Conservation (phyloP, 1,284 basidiomycete species). For the Apiotrichum siamense region DNA sequence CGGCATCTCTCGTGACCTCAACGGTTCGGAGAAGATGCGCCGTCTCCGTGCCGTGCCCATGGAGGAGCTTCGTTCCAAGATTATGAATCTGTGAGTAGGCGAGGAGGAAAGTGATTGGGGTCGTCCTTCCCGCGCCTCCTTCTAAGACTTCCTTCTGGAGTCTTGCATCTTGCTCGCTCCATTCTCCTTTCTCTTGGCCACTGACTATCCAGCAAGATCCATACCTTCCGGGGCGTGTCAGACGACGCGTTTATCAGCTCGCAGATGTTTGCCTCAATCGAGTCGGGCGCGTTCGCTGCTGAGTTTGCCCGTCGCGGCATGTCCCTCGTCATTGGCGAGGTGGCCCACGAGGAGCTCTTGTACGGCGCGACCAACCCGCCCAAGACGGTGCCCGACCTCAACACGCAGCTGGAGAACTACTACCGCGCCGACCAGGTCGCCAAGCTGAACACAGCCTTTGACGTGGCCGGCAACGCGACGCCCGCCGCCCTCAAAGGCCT, state of each 20-base stretch:
- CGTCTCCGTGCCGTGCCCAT: constrained; percentile 18
- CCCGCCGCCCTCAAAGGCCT: background rate
- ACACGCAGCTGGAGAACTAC: constrained; percentile 23
- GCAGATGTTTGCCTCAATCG: constrained; percentile 10
- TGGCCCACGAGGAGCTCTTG: constrained; percentile 21
- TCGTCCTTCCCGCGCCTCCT: too few species aligned
- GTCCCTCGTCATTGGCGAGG: constrained; percentile 24
- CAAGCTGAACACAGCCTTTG: constrained; percentile 8
- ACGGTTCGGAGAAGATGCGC: constrained; percentile 20
- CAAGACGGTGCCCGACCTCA: constrained; percentile 6
- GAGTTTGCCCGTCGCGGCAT: constrained; percentile 19
- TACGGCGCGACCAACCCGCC: constrained; percentile 26
- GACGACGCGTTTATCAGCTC: constrained; percentile 24
- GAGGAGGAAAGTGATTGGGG: background rate
- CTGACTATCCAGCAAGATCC: constrained; percentile 11
- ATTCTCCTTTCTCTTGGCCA: background rate
- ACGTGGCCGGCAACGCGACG: background rate
- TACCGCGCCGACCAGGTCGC: constrained; percentile 15
- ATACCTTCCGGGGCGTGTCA: constrained; percentile 26
- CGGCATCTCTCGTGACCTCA: constrained; percentile 12
- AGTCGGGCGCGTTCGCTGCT: constrained; percentile 17
- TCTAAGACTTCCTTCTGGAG: too few species aligned
- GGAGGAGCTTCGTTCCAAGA: constrained; percentile 17
- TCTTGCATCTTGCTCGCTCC: background rate
- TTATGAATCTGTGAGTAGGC: constrained; percentile 23